phyloP scores from a whole-genome alignment of 306 rosid genomes.

The Acacia melanoxylon region DNA sequence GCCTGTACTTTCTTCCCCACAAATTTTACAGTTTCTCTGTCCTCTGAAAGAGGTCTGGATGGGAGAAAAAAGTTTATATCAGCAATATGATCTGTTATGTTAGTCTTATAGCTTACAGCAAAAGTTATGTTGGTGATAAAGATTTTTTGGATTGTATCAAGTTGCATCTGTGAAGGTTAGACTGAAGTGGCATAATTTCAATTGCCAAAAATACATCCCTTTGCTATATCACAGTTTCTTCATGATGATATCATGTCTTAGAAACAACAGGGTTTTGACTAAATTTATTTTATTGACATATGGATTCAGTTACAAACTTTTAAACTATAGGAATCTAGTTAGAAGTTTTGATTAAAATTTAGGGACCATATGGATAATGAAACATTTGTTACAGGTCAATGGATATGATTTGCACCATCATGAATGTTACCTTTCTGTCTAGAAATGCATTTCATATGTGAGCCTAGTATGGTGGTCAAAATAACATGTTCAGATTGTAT shows the following conservation, averaged over 20 bases:
- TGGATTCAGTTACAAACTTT: not conserved
- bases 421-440: conserved; percentile 6
- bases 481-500: conserved; percentile 20
- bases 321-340: not conserved
- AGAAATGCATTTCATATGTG: conserved; percentile 2
- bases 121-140: not conserved
- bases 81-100: not conserved
- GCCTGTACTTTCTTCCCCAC: not conserved
- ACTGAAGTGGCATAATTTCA: not conserved
- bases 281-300: not conserved
- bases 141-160: not conserved
- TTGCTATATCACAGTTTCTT: not conserved
- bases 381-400: not conserved
- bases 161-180: not conserved
- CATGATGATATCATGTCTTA: not conserved
- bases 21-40: not conserved
- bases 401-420: not conserved
- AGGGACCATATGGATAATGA: not conserved
- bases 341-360: not conserved
- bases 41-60: not conserved
- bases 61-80: not conserved
- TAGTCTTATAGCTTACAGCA: not conserved
- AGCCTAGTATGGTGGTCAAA: conserved; percentile 5
- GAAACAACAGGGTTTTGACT: not conserved
- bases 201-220: not conserved